Conservation (phyloP, 495 filamentous ascomycete species). For the Parmelia sp. region DNA sequence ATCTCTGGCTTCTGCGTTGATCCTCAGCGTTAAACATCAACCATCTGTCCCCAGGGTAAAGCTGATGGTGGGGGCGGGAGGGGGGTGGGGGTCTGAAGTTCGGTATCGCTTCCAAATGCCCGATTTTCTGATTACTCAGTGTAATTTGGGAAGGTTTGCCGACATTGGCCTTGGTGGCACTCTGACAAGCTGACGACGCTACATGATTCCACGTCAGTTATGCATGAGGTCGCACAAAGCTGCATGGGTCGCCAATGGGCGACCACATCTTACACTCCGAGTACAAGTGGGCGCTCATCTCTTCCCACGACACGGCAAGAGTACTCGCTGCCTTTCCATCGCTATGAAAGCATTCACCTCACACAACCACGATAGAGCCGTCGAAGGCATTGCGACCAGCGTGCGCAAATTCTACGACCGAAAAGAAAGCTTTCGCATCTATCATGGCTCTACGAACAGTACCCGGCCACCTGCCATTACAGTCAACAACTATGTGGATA, state of each 20-base stretch:
- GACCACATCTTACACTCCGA: background rate
- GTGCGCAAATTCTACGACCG: conserved; percentile 52
- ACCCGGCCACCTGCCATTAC: conserved; percentile 48
- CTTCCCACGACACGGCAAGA: background rate
- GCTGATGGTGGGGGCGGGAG: too few species aligned
- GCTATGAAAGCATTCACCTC: background rate
- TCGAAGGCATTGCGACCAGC: conserved; percentile 39
- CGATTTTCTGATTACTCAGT: too few species aligned
- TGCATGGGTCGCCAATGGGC: background rate
- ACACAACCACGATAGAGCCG: conserved; percentile 38
- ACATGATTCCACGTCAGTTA: background rate
- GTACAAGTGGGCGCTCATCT: background rate
- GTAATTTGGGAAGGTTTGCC: conserved; percentile 1
- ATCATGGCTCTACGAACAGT: conserved; percentile 71
- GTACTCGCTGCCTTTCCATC: background rate
- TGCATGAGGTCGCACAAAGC: background rate
- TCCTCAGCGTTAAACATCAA: too few species aligned
- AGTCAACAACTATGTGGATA: conserved; percentile 49
- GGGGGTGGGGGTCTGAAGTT: background rate
- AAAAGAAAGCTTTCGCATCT: conserved; percentile 63
- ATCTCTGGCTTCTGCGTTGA: too few species aligned
- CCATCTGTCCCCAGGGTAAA: too few species aligned
- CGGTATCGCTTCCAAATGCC: too few species aligned
- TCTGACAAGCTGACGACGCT: too few species aligned
- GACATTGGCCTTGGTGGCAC: background rate